Base-by-base conservation (phyloP, 306 rosid genomes). In the Ochetophila trinervis region DNA sequence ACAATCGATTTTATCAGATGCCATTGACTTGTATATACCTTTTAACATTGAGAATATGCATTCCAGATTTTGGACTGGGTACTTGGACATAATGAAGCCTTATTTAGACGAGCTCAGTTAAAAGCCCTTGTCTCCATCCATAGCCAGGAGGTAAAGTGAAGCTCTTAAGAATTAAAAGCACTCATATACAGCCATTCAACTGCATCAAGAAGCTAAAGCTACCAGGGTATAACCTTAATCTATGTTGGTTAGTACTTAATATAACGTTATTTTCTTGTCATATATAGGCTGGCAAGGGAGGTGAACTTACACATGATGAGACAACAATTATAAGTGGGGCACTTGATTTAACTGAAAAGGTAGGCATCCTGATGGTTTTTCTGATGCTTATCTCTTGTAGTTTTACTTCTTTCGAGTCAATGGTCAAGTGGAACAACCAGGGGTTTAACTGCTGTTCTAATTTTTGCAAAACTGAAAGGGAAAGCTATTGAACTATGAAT, bases 271-370 rank as follows among this genome's bases (percentile, higher is more conserved):
- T 62, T 79, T 66, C 75, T 54, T 64, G 27, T 62, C 67, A 48
- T 58, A 17, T 19, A 58, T 62, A 93, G 99, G 97, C 92, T 66
- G 99, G 99, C 68, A 89, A 93, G 78, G 99, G 99, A 9, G 99
- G 99, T 35, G 99, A 93, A 65, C 99, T 93, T 69, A 90, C 97
- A 1, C 97, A 90, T 36, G 91, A 90, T 37, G 99, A 93, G 83
- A 93, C 99, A 59, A 90, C 90, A 47, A 93, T 93, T 66, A 93
- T 93, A 58, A 93, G 96, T 42, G 99, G 99, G 27, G 99, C 99
- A 18, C 85, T 93, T 21, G 97, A 90, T 76, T 86, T 93, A 73
- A 93, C 97, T 48, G 97, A 90, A 80, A 93, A 93, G 90, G 97
- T 87, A 75, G 47, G 52, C 22, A 5, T 23, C 37, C 53, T 53